phyloP scores from a whole-genome alignment of 176 grass and related monocot species.

The Ensete ventricosum region DNA sequence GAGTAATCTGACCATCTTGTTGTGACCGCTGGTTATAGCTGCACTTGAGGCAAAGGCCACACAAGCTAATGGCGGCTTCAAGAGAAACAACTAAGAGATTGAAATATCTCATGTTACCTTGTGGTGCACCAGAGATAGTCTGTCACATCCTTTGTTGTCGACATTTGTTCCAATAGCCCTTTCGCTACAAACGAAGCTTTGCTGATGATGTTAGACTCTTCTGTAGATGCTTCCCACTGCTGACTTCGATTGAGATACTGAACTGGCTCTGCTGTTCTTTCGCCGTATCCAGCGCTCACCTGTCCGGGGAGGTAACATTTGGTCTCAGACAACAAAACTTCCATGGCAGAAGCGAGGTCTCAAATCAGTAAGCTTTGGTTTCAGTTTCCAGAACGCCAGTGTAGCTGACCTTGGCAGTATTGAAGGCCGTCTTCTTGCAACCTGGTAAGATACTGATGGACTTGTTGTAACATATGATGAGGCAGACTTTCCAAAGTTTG shows the following conservation, averaged over 20 bases:
- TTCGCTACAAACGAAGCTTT: constrained; percentile 23
- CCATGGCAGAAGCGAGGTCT: no score
- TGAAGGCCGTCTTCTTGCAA: constrained; percentile 54
- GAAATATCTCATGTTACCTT: constrained; percentile 27
- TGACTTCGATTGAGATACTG: constrained; percentile 33
- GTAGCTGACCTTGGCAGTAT: constrained; percentile 54
- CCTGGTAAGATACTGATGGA: constrained; percentile 68
- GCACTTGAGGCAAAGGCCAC: constrained; percentile 35
- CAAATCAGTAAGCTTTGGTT: no score
- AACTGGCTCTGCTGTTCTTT: constrained; percentile 39
- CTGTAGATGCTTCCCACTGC: constrained; percentile 50
- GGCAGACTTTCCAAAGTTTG: constrained; percentile 81
- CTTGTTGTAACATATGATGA: constrained; percentile 78
- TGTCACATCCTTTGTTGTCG: constrained; percentile 73
- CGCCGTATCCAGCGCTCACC: constrained; percentile 51
- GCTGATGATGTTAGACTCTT: constrained; percentile 33
- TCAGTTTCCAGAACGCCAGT: no score
- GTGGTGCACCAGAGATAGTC: constrained; percentile 91
- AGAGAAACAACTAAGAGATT: neutral
- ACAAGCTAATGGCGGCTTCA: neutral
- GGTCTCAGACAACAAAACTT: no score
- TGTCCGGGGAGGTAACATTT: constrained; percentile 6
- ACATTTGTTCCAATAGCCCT: constrained; percentile 67
- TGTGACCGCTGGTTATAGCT: constrained; percentile 51
- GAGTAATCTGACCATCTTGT: constrained; percentile 17